A percentile compares a stretch with the other conserved stretches of the same genome.
Conservation (phyloP, 2,329 filamentous ascomycete genomes). For the Colletotrichum paranaense region DNA sequence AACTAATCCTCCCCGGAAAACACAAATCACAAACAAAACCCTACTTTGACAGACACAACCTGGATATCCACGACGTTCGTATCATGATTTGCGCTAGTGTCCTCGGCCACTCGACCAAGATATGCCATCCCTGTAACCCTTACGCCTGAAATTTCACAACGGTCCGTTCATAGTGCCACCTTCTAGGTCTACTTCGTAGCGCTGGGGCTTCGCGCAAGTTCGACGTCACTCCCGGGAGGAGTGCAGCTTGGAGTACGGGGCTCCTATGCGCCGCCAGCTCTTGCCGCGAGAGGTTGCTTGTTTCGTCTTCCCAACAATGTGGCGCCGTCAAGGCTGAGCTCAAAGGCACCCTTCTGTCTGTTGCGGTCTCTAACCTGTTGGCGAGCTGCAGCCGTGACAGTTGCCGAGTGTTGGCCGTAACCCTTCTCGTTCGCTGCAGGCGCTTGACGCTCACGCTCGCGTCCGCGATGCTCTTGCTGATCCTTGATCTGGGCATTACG, state of each 20-base stretch:
- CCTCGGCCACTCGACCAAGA: constrained; percentile 29
- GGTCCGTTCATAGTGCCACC: constrained; percentile 20
- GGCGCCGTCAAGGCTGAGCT: constrained; percentile 90
- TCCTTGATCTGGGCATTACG: constrained; percentile 81
- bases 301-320: constrained; percentile 83
- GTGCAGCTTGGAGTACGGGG: constrained; percentile 18
- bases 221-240: not conserved
- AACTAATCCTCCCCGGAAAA: constrained; percentile 17
- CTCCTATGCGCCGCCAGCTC: constrained; percentile 45
- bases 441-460: constrained; percentile 58
- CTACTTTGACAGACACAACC: constrained; percentile 22
- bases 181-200: constrained; percentile 1
- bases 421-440: constrained; percentile 65
- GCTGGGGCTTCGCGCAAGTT: not conserved
- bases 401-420: constrained; percentile 89
- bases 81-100: constrained; percentile 31
- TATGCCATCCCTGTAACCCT: constrained; percentile 31
- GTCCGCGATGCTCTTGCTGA: constrained; percentile 62
- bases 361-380: constrained; percentile 78
- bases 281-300: constrained; percentile 62
- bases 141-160: constrained; percentile 20
- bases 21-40: constrained; percentile 23
- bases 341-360: constrained; percentile 84
- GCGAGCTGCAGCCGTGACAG: constrained; percentile 85
- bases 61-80: constrained; percentile 33